These are phyloP conservation scores for Vitis amurensis DNA, from an alignment of 164 flowering plant genomes.

Conservation along the genomic window DNA sequence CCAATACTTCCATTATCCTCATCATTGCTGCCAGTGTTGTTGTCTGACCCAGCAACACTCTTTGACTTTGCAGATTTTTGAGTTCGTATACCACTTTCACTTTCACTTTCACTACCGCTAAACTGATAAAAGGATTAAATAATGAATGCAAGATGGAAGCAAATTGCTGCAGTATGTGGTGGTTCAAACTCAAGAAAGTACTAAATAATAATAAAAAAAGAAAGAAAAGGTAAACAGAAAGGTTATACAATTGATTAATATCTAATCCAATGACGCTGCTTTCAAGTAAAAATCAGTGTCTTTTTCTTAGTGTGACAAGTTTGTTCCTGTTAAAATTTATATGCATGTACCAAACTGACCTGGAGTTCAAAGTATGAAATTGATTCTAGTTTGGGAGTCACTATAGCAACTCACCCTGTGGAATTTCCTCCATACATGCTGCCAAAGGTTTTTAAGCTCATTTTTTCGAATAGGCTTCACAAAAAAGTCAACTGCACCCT, in stretches of 20 bases:
- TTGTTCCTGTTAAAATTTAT: no score
- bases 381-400: neutral
- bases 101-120: constrained; percentile 46
- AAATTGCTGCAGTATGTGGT: neutral
- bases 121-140: constrained; percentile 31
- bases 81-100: constrained; percentile 35
- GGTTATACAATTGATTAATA: neutral
- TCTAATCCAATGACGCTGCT: neutral
- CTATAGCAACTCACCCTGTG: constrained; percentile 42
- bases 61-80: constrained; percentile 27
- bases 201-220: neutral
- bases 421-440: constrained; percentile 62
- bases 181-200: neutral
- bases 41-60: constrained; percentile 29
- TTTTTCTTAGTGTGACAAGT: neutral
- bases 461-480: constrained; percentile 61
- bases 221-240: neutral
- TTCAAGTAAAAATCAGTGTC: neutral
- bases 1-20: constrained; percentile 27
- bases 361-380: no score
- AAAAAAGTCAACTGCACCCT: constrained; percentile 56
- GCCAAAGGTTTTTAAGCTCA: constrained; percentile 63
- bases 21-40: constrained; percentile 31
- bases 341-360: no score
- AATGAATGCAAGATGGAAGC: constrained; percentile 1